phyloP scores from a whole-genome alignment of 352 stramenopile species.

The Phytophthora cryptogea region DNA sequence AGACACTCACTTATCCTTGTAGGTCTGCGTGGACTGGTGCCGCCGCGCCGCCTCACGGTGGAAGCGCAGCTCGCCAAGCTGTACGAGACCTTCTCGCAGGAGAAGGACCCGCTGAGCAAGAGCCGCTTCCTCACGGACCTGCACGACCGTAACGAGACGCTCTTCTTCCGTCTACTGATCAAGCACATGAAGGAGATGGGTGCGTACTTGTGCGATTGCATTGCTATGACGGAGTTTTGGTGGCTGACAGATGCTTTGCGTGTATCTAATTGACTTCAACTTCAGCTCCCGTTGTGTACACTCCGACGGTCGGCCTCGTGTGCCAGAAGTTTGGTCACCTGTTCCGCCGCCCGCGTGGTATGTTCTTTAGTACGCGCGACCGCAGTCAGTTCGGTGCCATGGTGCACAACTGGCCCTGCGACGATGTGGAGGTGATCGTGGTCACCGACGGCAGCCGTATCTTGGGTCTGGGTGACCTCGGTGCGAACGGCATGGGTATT shows the following conservation, averaged over 20 bases:
- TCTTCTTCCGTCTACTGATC: constrained; percentile 95
- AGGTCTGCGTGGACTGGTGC: constrained; percentile 85
- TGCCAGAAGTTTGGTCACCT: constrained; percentile 92
- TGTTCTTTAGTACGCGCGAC: constrained; percentile 96
- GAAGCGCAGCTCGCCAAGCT: constrained; percentile 76
- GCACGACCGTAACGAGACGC: constrained; percentile 96
- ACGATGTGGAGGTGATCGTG: constrained; percentile 97
- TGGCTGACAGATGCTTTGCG: constrained; percentile 28
- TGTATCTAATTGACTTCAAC: constrained; percentile 10
- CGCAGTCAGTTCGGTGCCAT: constrained; percentile 87
- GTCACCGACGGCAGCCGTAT: constrained; percentile 97
- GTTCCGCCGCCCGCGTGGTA: constrained; percentile 91
- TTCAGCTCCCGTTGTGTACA: constrained; percentile 96
- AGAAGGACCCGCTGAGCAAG: constrained; percentile 89
- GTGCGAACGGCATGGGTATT: constrained; percentile 98
- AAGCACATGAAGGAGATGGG: constrained; percentile 93
- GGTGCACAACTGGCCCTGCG: constrained; percentile 96
- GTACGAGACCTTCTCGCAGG: constrained; percentile 69
- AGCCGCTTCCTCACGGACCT: constrained; percentile 94
- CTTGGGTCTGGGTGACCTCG: constrained; percentile 96
- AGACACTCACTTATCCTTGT: not conserved
- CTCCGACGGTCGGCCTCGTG: constrained; percentile 95
- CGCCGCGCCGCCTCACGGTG: constrained; percentile 72
- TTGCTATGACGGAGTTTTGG: not conserved
- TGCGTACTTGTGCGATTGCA: constrained; percentile 36